Conservation (phyloP, 2,329 filamentous ascomycete species). For the Ascochyta clinopodiicola region DNA sequence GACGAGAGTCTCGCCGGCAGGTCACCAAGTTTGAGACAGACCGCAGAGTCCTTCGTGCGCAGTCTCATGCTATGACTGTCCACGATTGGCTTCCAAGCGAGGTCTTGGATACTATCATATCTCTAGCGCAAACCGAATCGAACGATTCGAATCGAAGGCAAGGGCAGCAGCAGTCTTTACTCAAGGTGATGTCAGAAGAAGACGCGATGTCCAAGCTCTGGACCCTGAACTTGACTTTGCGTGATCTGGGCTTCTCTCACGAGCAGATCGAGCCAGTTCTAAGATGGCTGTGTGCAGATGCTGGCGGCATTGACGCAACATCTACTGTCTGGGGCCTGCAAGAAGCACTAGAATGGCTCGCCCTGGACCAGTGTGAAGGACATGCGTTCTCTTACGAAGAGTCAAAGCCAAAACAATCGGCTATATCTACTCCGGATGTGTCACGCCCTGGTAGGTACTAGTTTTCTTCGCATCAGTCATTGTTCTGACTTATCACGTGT, state of each 20-base stretch:
- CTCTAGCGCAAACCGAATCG: conserved; percentile 71
- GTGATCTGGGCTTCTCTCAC: conserved; percentile 69
- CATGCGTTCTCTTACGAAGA: conserved; percentile 75
- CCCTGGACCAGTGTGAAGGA: conserved; percentile 72
- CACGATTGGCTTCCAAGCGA: conserved; percentile 82
- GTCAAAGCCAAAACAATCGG: conserved; percentile 23
- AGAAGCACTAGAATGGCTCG: conserved; percentile 88
- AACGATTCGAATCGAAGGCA: conserved; percentile 59
- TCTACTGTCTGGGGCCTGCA: conserved; percentile 80
- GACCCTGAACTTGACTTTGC: conserved; percentile 78
- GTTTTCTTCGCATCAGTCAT: neutral
- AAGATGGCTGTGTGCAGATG: conserved; percentile 46
- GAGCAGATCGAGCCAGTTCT: conserved; percentile 41
- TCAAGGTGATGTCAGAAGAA: conserved; percentile 68
- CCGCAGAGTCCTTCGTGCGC: conserved; percentile 77
- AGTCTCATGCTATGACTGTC: conserved; percentile 75
- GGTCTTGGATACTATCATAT: conserved; percentile 77
- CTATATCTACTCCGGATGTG: conserved; percentile 24
- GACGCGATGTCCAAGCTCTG: conserved; percentile 81
- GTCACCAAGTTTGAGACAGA: conserved; percentile 82
- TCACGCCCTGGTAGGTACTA: conserved; percentile 38
- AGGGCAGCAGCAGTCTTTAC: conserved; percentile 45
- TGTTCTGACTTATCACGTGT: neutral
- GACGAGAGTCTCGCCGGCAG: conserved; percentile 79
- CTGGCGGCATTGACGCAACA: conserved; percentile 58